Base-by-base conservation (phyloP, 768 basidiomycete species). In the Kwoniella dejecticola region DNA sequence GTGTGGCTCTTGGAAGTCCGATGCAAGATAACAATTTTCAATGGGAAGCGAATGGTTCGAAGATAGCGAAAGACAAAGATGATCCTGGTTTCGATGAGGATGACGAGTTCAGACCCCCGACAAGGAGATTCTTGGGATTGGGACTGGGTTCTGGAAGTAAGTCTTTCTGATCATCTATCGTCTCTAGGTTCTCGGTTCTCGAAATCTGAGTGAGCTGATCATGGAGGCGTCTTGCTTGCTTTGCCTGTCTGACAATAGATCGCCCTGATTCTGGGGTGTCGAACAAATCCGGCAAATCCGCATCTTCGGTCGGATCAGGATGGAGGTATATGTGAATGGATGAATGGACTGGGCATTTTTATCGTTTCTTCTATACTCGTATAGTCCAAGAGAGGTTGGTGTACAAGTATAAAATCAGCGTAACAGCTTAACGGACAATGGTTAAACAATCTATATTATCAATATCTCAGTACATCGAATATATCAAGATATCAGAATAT, bases 241-340 rank as follows among this genome's bases (percentile, higher is more conserved):
- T n/a, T n/a, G n/a, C n/a, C n/a, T n/a, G n/a, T n/a, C n/a, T 50
- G 11, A 10, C 41, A n/a, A 42, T 42, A 60, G 58, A 33, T 26
- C 58, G 58, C 11, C 58, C 58, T 13, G 27, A 45, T 11, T 60
- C 58, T n/a, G 49, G 41, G 17, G 36, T 52, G 24, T 52, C 58
- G 11, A 46, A 42, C 2, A 30, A 44, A 19, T 49, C 57, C 2
- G 26, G 19, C 23, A 59, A 60, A 29, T 29, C 56, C 11, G 56
- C 29, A 33, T 47, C 45, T 17, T 60, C 58, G 19, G 42, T 53
- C 15, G 58, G 58, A 15, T 60, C 58, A 33, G 58, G 49, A 24
- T 52, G 50, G 49, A 17, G 49, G 19, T 60, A 60, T 44, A 60
- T 60, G 58, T 42, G 19, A 36, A 36, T n/a, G n/a, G n/a, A n/a